phyloP scores from a whole-genome alignment of 441 rosid species.

The Adansonia gregorii region DNA sequence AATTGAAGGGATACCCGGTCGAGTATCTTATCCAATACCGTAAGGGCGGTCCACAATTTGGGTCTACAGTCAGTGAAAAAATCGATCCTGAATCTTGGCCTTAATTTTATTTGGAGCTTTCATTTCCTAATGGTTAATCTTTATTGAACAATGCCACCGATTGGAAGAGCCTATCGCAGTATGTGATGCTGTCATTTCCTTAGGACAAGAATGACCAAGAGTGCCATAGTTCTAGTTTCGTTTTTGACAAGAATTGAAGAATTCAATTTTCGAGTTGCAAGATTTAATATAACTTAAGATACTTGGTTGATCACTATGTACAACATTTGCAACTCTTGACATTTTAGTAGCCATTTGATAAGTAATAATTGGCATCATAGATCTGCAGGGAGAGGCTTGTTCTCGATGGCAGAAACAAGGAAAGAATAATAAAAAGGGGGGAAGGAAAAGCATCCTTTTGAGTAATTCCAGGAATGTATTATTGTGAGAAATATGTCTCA shows the following conservation, averaged over 20 bases:
- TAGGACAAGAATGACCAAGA: conserved; percentile 33
- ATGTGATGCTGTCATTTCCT: conserved; percentile 38
- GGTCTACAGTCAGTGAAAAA: conserved; percentile 93
- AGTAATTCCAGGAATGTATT: conserved; percentile 2
- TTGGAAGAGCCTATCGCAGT: conserved; percentile 34
- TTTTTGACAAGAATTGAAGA: conserved; percentile 25
- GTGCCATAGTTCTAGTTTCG: conserved; percentile 13
- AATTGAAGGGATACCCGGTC: conserved; percentile 88
- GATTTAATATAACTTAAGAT: conserved; percentile 31
- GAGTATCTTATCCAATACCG: conserved; percentile 88
- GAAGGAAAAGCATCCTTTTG: background rate
- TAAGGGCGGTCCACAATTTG: conserved; percentile 95
- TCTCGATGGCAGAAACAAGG: conserved; percentile 19
- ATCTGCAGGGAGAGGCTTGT: conserved; percentile 15
- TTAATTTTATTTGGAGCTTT: conserved; percentile 43
- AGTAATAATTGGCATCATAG: conserved; percentile 32
- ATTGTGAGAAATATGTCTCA: conserved; percentile 13
- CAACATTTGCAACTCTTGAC: background rate
- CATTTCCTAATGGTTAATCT: conserved; percentile 29
- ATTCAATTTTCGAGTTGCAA: conserved; percentile 25
- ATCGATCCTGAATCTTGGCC: conserved; percentile 69
- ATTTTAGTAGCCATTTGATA: conserved; percentile 21
- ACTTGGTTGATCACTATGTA: conserved; percentile 21
- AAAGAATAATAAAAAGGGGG: conserved; percentile 2
- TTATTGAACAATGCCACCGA: conserved; percentile 20